These are phyloP conservation scores for Sporobolus alterniflorus DNA, from an alignment of 202 grass and related monocot species.

Conservation along the genomic window DNA sequence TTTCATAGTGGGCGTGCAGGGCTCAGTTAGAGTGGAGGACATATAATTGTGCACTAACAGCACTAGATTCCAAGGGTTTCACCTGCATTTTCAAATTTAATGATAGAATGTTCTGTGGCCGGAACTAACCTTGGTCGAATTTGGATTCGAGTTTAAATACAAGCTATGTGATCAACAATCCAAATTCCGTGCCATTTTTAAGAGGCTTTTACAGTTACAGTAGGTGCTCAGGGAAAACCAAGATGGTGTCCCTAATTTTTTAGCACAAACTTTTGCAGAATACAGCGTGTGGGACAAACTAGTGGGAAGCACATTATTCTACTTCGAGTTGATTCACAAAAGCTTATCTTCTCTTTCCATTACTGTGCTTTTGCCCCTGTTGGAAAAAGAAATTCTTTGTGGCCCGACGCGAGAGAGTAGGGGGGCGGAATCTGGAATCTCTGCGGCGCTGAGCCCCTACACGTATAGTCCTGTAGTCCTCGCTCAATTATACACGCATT, in stretches of 20 bases:
- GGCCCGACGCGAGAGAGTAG: constrained; percentile 34
- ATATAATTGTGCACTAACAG: constrained; percentile 18
- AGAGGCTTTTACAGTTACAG: not conserved
- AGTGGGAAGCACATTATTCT: not conserved
- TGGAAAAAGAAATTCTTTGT: constrained; percentile 19
- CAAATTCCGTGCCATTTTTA: not conserved
- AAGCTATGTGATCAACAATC: not conserved
- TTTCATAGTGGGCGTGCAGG: not conserved
- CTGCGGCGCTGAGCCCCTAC: not conserved
- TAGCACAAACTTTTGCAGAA: not conserved
- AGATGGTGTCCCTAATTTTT: not conserved
- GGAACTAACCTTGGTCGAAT: not conserved
- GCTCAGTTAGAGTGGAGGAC: not conserved
- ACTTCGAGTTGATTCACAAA: not conserved
- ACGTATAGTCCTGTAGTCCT: constrained; percentile 10
- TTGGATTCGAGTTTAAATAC: not conserved
- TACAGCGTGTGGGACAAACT: not conserved
- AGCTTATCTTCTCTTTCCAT: not conserved
- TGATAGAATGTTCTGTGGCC: not conserved
- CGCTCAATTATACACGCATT: constrained; percentile 44
- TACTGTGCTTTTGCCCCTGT: constrained; percentile 6
- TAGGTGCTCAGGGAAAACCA: not conserved
- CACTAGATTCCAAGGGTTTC: not conserved
- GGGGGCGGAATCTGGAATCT: constrained; percentile 46
- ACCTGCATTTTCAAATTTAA: not conserved